phyloP scores from a whole-genome alignment of 2,329 filamentous ascomycete genomes.

The Orbilia brochopaga region DNA sequence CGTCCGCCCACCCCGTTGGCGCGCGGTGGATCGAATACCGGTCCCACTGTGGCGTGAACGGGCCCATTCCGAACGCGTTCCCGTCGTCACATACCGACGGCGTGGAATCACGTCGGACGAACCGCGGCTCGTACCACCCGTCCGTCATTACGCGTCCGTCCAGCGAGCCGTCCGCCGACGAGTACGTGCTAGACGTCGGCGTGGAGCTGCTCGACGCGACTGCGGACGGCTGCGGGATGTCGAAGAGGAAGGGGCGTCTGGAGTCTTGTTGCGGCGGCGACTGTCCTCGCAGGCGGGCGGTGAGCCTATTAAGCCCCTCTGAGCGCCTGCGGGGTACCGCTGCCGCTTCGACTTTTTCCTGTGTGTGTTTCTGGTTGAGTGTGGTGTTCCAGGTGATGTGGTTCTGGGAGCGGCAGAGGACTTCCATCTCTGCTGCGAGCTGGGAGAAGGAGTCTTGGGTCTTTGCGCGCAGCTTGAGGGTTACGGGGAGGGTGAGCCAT shows the following conservation, averaged over 20 bases:
- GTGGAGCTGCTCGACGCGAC: not conserved
- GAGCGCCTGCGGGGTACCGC: not conserved
- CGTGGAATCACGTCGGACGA: no score
- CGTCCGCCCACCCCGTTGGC: no score
- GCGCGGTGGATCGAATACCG: no score
- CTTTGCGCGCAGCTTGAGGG: slow-evolving; percentile 17
- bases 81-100: no score
- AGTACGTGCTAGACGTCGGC: no score
- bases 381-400: slow-evolving; percentile 7
- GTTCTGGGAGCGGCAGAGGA: slow-evolving; percentile 18
- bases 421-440: not conserved
- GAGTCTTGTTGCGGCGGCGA: not conserved
- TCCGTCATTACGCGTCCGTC: no score
- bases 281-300: not conserved
- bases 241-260: not conserved
- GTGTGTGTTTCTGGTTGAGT: slow-evolving; percentile 1
- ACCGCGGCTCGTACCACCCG: no score
- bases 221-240: not conserved
- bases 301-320: not conserved
- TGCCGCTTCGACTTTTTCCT: not conserved
- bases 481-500: slow-evolving; percentile 17
- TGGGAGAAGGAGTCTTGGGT: not conserved
- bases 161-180: no score
- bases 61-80: no score
- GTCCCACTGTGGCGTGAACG: no score